phyloP scores from a whole-genome alignment of 2,329 filamentous ascomycete genomes.

The Beauveria sp. region DNA sequence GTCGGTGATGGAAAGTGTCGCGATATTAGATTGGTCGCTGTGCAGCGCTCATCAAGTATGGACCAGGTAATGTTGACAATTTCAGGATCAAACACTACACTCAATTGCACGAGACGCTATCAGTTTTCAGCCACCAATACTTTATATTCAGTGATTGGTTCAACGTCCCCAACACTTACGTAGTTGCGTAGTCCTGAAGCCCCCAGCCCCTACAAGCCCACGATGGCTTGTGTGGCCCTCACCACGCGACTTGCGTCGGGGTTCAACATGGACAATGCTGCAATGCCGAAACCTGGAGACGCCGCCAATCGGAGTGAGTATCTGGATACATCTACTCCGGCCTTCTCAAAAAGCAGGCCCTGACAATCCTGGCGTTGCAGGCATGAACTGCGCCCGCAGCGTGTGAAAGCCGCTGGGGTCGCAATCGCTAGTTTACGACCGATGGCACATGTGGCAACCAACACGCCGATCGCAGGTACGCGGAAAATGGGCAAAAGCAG shows the following conservation, averaged over 20 bases:
- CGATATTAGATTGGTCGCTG: constrained; percentile 14
- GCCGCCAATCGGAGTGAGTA: constrained; percentile 21
- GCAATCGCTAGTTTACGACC: constrained; percentile 20
- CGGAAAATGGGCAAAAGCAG: constrained; percentile 21
- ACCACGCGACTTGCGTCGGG: constrained; percentile 24
- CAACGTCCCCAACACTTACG: background rate
- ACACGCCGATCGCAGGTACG: constrained; percentile 23
- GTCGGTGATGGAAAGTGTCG: constrained; percentile 19
- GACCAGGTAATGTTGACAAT: constrained; percentile 16
- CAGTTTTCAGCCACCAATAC: constrained; percentile 10
- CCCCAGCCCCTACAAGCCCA: constrained; percentile 16
- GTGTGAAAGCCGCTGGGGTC: constrained; percentile 25
- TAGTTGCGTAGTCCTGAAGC: constrained; percentile 15
- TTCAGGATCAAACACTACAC: constrained; percentile 21
- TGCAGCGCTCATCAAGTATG: constrained; percentile 11
- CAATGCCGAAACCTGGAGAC: constrained; percentile 24
- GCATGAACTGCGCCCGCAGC: constrained; percentile 24
- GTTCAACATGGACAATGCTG: constrained; percentile 22
- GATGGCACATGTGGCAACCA: constrained; percentile 27
- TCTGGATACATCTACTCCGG: background rate
- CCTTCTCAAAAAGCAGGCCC: too few species aligned
- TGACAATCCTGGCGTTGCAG: constrained; percentile 13
- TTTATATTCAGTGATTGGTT: background rate
- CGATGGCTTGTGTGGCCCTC: constrained; percentile 24
- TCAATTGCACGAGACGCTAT: constrained; percentile 23